Evolutionary conservation across 768 basidiomycete genomes (phyloP), one percentile per base, ranked within the genome.

Genomic region (Pleurotus sapidus): DNA sequence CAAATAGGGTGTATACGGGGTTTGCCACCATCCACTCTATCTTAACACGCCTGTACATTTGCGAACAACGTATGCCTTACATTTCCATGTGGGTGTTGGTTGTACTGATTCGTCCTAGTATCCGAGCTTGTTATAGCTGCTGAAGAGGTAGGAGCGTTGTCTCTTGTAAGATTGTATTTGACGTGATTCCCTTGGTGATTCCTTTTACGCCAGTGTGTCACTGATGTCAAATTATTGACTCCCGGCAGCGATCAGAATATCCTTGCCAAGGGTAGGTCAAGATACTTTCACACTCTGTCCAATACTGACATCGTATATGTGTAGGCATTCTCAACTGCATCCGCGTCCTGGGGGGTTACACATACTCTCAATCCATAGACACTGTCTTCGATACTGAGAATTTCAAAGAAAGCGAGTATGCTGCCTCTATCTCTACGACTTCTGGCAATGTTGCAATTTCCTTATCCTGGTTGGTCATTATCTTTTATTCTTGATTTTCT

Each of bases 331-430:
- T 87, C 43, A 88, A 84, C 58, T 85, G 82, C 59, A 77, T 88
- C 51, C 83, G 86, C 38, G 86, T 82, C 3, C 68, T 88, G 14
- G 84, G 82, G 11, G 88, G 88, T 25, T 79, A 81, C 58, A 89
- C 87, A 0, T 61, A 72, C 55, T 75, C 78, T 1, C 65, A 70
- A 2, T 80, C 81, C 0, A 72, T 75, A 5, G 77, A 79, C 5
- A 83, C 79, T 3, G 72, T 80, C 2, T 86, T 89, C 62, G 83
- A 88, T 62, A 86, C 83, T 0, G 81, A 83, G 6, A 73, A 70
- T 0, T 88, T 86, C 67, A 74, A 73, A 17, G 88, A 90, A 67
- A 68, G 63, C 7, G 77, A 82, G 18, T 88, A 82, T 63, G 66
- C 82, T 5, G 70, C 70, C 8, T 68, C 75, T 34, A 74, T 84